phyloP scores from a whole-genome alignment of 2,329 filamentous ascomycete genomes.

The Botrytis fragariae region DNA sequence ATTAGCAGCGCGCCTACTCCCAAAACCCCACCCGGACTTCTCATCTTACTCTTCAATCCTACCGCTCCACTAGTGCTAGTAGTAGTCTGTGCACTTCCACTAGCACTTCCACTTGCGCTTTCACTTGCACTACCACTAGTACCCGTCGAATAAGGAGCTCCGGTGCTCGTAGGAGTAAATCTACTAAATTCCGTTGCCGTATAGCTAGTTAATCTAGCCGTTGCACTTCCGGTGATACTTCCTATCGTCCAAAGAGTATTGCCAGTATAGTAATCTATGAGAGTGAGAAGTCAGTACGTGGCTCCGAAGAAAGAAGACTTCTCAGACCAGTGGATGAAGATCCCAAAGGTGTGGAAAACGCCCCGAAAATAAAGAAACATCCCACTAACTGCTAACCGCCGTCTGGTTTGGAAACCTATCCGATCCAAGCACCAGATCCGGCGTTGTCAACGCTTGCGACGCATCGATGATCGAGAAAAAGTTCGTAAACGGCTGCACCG shows the following conservation, averaged over 20 bases:
- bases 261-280: background rate
- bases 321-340: background rate
- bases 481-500: background rate
- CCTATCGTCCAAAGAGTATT: background rate
- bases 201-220: background rate
- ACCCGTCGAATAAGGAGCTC: background rate
- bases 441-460: background rate
- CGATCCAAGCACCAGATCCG: background rate
- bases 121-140: background rate
- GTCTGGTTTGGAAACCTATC: background rate
- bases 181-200: background rate
- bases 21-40: background rate
- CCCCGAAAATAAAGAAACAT: background rate
- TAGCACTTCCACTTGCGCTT: background rate
- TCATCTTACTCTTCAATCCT: background rate
- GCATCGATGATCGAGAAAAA: background rate
- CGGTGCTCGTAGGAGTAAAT: background rate
- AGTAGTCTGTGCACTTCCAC: background rate
- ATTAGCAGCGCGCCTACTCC: background rate
- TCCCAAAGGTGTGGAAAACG: background rate
- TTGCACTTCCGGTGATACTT: background rate
- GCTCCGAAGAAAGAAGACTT: fast-evolving
- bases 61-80: background rate
- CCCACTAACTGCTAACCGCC: background rate
- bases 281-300: fast-evolving